phyloP scores from a whole-genome alignment of 208 protist species.

The Leishmania mexicana region DNA sequence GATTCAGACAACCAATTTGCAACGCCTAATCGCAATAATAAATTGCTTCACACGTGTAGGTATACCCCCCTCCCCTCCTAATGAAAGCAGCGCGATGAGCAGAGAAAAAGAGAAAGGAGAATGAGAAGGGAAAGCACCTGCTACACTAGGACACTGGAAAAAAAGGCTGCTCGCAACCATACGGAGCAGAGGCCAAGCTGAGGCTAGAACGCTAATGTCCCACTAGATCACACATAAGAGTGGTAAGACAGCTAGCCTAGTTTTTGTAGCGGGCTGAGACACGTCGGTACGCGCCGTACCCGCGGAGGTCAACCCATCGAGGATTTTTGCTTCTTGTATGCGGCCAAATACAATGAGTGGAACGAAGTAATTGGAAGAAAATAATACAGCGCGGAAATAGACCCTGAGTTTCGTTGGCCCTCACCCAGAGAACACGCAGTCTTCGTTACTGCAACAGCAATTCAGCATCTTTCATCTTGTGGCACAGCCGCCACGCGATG shows the following conservation, averaged over 20 bases:
- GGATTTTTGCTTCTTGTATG: neutral
- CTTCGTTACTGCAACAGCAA: neutral
- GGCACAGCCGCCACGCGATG: neutral
- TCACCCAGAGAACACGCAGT: neutral
- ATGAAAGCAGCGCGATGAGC: neutral
- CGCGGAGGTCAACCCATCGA: neutral
- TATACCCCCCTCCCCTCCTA: too few relatives aligned
- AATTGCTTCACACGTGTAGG: neutral
- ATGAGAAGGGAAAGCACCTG: neutral
- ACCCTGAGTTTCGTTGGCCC: neutral
- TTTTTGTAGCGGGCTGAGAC: too few relatives aligned
- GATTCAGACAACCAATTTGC: neutral
- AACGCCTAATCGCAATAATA: neutral
- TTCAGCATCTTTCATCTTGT: neutral
- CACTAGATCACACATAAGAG: neutral
- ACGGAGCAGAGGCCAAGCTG: neutral
- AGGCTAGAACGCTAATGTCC: neutral
- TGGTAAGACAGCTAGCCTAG: neutral
- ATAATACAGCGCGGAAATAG: neutral
- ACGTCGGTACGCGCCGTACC: neutral
- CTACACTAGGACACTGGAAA: neutral
- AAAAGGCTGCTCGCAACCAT: neutral
- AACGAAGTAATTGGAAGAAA: neutral
- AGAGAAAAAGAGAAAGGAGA: neutral
- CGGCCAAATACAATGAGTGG: slow-evolving; percentile 2